These are phyloP conservation scores for Chlamydomonas eustigma DNA, from an alignment of 139 green algal genomes.

Conservation along the genomic window DNA sequence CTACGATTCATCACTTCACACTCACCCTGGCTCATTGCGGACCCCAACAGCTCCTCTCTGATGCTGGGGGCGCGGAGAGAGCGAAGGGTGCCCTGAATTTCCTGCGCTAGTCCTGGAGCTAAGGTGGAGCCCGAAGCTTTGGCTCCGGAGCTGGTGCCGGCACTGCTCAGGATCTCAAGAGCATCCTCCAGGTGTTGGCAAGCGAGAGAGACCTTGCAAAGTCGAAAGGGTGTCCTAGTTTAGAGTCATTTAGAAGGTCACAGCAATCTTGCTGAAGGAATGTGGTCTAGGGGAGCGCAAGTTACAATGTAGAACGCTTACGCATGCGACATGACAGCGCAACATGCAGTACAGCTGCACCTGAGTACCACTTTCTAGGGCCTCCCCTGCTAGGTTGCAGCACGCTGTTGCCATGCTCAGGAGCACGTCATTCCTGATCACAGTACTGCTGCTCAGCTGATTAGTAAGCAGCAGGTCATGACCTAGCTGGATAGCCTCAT, in stretches of 20 bases:
- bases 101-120: slow-evolving; percentile 38
- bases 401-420: slow-evolving; percentile 26
- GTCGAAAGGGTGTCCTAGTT: not conserved
- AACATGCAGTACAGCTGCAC: not conserved
- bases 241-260: too few species aligned
- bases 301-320: too few species aligned
- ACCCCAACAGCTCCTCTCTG: slow-evolving; percentile 32
- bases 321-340: too few species aligned
- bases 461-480: slow-evolving; percentile 5
- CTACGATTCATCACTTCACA: too few species aligned
- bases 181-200: slow-evolving; percentile 52
- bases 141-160: slow-evolving; percentile 2
- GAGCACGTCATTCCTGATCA: slow-evolving; percentile 15
- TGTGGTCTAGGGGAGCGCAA: too few species aligned
- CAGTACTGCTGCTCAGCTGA: slow-evolving; percentile 13
- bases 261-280: too few species aligned
- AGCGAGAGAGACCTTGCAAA: slow-evolving; percentile 8
- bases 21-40: too few species aligned
- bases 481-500: slow-evolving; percentile 16
- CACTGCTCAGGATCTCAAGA: slow-evolving; percentile 35
- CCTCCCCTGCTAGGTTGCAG: slow-evolving; percentile 17
- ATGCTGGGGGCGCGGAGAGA: slow-evolving; percentile 41
- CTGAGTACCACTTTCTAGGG: not conserved
- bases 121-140: slow-evolving; percentile 15
- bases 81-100: slow-evolving; percentile 47